Evolutionary conservation across 129 eudicot species (phyloP).

Genomic region (Kitagawia praeruptora): DNA sequence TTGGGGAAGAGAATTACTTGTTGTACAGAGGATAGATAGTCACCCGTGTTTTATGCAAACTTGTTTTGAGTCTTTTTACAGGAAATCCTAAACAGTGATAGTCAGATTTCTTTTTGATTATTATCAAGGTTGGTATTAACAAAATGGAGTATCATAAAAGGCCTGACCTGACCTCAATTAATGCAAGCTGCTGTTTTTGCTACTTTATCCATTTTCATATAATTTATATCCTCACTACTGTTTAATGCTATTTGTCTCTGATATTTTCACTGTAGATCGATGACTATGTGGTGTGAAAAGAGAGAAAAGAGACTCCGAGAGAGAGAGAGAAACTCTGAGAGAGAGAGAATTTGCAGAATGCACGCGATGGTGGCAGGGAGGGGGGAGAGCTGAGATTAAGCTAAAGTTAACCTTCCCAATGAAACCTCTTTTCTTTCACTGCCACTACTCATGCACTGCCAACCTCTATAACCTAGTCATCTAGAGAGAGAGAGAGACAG

Average conservation of each 20-base stretch:
- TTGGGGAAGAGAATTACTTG: background rate
- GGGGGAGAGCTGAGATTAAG: background rate
- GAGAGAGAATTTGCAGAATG: conserved; percentile 1
- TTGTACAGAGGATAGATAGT: conserved; percentile 8
- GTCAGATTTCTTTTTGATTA: background rate
- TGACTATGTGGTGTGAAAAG: background rate
- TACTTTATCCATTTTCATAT: background rate
- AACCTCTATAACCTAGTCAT: background rate
- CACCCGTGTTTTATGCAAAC: conserved; percentile 86
- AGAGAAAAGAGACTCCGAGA: background rate
- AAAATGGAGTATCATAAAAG: background rate
- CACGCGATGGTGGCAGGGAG: conserved; percentile 3
- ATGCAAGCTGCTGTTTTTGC: background rate
- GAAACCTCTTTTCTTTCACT: conserved; percentile 9
- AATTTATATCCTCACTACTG: background rate
- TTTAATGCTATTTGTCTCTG: background rate
- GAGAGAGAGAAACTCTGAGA: background rate
- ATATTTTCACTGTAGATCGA: background rate
- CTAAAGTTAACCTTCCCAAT: conserved; percentile 3
- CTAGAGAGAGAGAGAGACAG: background rate
- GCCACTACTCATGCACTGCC: background rate
- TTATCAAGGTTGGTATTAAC: conserved; percentile 1
- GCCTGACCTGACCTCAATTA: background rate
- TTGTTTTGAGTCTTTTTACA: conserved; percentile 46
- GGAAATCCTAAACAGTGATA: conserved; percentile 48